Conservation (phyloP, 2,329 filamentous ascomycete genomes). For the Cladosporium sp. region DNA sequence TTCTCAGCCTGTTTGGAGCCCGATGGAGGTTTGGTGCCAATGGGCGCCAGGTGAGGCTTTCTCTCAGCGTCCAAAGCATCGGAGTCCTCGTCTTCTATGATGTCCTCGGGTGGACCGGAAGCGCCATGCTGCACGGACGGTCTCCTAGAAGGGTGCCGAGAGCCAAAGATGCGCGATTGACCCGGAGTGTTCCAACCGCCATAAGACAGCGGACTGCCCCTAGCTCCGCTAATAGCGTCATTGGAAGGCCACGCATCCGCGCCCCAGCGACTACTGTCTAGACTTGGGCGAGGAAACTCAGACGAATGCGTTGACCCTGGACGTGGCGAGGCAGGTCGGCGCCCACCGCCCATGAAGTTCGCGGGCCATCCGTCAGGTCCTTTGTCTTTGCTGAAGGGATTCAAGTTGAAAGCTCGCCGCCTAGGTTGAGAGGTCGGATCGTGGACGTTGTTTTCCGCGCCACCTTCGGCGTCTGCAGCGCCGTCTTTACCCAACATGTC, state of each 20-base stretch:
- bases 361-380: constrained; percentile 42
- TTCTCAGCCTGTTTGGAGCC: constrained; percentile 17
- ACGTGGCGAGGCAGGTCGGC: constrained; percentile 50
- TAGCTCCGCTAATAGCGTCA: constrained; percentile 29
- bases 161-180: constrained; percentile 37
- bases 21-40: constrained; percentile 63
- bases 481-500: constrained; percentile 31
- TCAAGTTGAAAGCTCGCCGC: constrained; percentile 48
- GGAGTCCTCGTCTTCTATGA: constrained; percentile 48
- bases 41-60: constrained; percentile 59
- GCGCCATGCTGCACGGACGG: constrained; percentile 76
- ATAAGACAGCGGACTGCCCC: constrained; percentile 36
- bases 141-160: constrained; percentile 71
- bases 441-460: constrained; percentile 16
- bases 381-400: constrained; percentile 35
- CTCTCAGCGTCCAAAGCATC: constrained; percentile 39
- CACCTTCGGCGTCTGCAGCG: constrained; percentile 7
- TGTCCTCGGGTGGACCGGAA: constrained; percentile 55
- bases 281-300: constrained; percentile 71
- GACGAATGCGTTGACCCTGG: constrained; percentile 49
- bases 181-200: constrained; percentile 35
- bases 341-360: constrained; percentile 20
- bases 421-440: constrained; percentile 20
- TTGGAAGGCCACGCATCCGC: constrained; percentile 28
- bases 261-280: constrained; percentile 60